Evolutionary conservation across 1,139 yeast species (phyloP).

Genomic region (Yamadazyma diospyri): DNA sequence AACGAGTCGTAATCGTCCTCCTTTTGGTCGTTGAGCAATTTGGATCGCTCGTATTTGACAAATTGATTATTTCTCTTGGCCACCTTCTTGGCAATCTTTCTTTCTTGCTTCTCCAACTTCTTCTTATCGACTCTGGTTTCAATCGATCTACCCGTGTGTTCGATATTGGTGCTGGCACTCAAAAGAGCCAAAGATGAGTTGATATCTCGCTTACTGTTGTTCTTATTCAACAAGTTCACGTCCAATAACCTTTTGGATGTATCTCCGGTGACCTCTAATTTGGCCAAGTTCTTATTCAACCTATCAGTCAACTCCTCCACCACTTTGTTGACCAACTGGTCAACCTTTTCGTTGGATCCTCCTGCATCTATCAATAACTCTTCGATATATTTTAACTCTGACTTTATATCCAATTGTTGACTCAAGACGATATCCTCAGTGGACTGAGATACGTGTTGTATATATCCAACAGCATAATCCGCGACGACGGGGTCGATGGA

Average conservation of each 20-base stretch:
- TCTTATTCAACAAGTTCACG: conserved; percentile 54
- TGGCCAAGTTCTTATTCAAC: conserved; percentile 67
- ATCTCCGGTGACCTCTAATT: conserved; percentile 65
- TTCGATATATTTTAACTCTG: conserved; percentile 65
- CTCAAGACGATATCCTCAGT: conserved; percentile 82
- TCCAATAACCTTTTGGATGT: conserved; percentile 79
- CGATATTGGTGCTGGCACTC: conserved; percentile 79
- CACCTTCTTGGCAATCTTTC: conserved; percentile 93
- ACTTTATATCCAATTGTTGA: conserved; percentile 61
- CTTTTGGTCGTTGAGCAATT: conserved; percentile 60
- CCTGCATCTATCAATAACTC: conserved; percentile 76
- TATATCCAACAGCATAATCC: conserved; percentile 88
- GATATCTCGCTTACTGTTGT: conserved; percentile 67
- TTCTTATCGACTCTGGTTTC: conserved; percentile 94
- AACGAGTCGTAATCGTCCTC: conserved; percentile 87
- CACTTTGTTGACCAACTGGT: conserved; percentile 43
- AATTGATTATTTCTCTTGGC: conserved; percentile 89
- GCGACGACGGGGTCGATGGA: conserved; percentile 86
- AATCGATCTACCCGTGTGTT: conserved; percentile 85
- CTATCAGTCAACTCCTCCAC: conserved; percentile 50
- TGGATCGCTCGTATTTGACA: conserved; percentile 91
- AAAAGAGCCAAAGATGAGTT: conserved; percentile 68
- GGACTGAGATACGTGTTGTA: conserved; percentile 68
- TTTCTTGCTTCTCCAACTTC: conserved; percentile 95
- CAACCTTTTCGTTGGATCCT: conserved; percentile 57